A percentile compares a stretch with the other conserved stretches of the same genome.
phyloP scores from a whole-genome alignment of 2,329 filamentous ascomycete genomes.

The Taxawa tesnikishii region DNA sequence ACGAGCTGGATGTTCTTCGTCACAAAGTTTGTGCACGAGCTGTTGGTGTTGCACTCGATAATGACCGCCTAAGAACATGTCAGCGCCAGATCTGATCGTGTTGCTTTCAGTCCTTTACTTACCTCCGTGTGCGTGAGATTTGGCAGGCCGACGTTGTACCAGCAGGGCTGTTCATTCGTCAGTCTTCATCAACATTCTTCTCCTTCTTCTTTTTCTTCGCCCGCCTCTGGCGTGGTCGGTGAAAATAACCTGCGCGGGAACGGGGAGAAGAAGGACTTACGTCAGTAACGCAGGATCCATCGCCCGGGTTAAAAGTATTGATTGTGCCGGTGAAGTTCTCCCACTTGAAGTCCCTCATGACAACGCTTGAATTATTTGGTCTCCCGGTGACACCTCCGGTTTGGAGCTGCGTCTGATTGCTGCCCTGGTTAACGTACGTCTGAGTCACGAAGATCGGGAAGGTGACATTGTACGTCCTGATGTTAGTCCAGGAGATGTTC shows the following conservation, averaged over 20 bases:
- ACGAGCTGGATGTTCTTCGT: constrained; percentile 12
- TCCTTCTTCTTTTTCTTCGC: too few relatives aligned
- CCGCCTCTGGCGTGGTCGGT: not conserved
- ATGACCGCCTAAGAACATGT: too few relatives aligned
- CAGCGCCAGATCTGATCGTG: too few relatives aligned
- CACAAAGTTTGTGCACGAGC: constrained; percentile 21
- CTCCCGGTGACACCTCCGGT: constrained; percentile 14
- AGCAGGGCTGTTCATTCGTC: constrained; percentile 23
- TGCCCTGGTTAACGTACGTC: constrained; percentile 30
- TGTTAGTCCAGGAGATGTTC: constrained; percentile 33
- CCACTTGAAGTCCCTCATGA: constrained; percentile 32
- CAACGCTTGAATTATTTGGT: constrained; percentile 27
- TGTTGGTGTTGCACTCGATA: constrained; percentile 28
- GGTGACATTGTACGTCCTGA: constrained; percentile 30
- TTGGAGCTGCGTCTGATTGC: constrained; percentile 16
- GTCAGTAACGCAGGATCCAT: constrained; percentile 29
- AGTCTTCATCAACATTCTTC: not conserved
- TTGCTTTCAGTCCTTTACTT: too few relatives aligned
- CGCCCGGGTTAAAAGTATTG: constrained; percentile 29
- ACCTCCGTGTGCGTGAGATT: constrained; percentile 28
- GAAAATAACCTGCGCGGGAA: not conserved
- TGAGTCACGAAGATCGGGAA: constrained; percentile 37
- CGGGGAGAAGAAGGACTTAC: constrained; percentile 6
- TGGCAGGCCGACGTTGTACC: constrained; percentile 28
- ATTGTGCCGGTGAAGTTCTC: constrained; percentile 28